Evolutionary conservation across 306 rosid genomes (phyloP), one percentile per base, ranked within the genome.

Genomic region (Prunus padus): DNA sequence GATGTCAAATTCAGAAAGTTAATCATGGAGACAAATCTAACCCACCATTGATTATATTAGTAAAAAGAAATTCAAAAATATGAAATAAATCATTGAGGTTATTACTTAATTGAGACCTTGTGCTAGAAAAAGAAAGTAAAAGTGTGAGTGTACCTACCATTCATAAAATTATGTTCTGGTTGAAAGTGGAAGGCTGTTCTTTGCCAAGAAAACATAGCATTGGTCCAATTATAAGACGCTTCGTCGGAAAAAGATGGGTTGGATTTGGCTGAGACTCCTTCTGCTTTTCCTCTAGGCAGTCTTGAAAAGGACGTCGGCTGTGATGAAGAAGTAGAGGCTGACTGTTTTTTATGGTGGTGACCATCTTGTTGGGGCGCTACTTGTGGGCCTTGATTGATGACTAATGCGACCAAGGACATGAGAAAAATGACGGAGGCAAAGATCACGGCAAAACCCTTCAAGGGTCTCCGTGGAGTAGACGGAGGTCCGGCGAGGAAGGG

Each of bases 141-240:
- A 12, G 23, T 46, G 49, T 50, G 4, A 47, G 20, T 51, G 71
- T 16, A 86, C 89, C 76, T 81, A 93, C 98, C 98, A 77, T 93
- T 94, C 95, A 88, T 92, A 93, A 95, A 94, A 75, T 94, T 89
- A 4, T 31, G 47, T 31, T 86, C 65, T 0, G 93, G 98, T 71
- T 94, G 93, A 82, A 91, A 94, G 61, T 91, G 98, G 77, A 72
- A 89, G 45, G 97, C 77, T n/a, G 96, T 84, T 87, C 91, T 68
- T 77, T 94, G 97, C 94, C 97, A 94, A 67, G 91, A 88, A 23
- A 94, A 68, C 93, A 92, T 94, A 11, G 92, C 94, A 76, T 90
- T 87, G 2, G 96, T 91, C 97, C 98, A 94, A 45, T 87, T 87
- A 55, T 75, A 91, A 0, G 93, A 79, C 22, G 61, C 56, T 40